Percentiles rank a stretch among this genome's conserved stretches.
These are phyloP conservation scores for Tephrocybe sp. DNA, from an alignment of 768 basidiomycete genomes.

Conservation along the genomic window DNA sequence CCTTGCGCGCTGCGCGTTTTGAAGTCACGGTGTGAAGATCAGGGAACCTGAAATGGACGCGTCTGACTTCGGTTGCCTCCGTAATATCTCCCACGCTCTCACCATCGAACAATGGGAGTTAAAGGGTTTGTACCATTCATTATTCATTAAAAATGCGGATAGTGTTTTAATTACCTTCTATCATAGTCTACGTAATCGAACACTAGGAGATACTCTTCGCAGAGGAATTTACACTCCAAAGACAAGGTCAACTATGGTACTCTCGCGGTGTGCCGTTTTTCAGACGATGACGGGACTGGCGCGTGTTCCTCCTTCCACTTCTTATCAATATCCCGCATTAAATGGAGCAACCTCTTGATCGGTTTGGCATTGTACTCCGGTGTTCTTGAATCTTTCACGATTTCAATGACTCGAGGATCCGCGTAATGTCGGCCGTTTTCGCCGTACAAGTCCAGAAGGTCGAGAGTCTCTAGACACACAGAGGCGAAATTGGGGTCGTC, in stretches of 20 bases:
- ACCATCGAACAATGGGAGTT: no score
- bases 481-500: slow-evolving; percentile 40
- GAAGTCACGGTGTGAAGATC: slow-evolving; percentile 4
- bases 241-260: no score
- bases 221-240: no score
- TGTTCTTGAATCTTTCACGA: slow-evolving; percentile 46
- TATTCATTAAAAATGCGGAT: not conserved
- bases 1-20: slow-evolving; percentile 26
- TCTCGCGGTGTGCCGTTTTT: no score
- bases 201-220: no score
- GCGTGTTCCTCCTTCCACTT: slow-evolving; percentile 37
- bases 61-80: slow-evolving; percentile 28
- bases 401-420: slow-evolving; percentile 47
- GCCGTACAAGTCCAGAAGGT: slow-evolving; percentile 57
- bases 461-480: slow-evolving; percentile 50
- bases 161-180: not conserved
- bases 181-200: not conserved
- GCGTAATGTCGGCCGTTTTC: slow-evolving; percentile 47
- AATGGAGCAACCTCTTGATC: slow-evolving; percentile 44
- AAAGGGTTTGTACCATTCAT: no score
- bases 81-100: slow-evolving; percentile 3
- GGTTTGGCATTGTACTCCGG: slow-evolving; percentile 46
- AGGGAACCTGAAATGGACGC: slow-evolving; percentile 22
- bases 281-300: slow-evolving; percentile 1
- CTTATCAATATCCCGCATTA: slow-evolving; percentile 49